Base-by-base conservation (phyloP, 305 asterid species). In the Fraxinus sp. region DNA sequence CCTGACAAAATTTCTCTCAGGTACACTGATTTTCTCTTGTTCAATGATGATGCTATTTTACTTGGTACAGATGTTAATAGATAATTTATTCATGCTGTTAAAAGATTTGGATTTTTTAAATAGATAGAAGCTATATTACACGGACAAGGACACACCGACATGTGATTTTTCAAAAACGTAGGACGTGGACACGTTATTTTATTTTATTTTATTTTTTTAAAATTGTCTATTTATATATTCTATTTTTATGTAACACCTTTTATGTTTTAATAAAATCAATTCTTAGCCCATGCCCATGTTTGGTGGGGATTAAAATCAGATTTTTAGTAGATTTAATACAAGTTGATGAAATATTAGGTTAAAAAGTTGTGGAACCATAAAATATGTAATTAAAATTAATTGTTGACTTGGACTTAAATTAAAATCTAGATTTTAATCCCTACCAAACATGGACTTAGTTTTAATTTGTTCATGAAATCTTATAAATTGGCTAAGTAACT, bases 1-100 rank as follows among this genome's bases (percentile, higher is more conserved):
- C 97, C 95, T 20, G 97, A 85, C 80, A 94, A 94, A 86, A 94
- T 96, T 83, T 87, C 98, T 75, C 88, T 96, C 84, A 94, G 98
- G 98, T 96, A 89, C 62, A 86, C 84, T 46, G 70, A 52, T 55
- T 36, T 39, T 82, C 59, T 7, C 64, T 24, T 30, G 8, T 24
- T 43, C 6, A 4, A 32, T 28, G 14, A 7, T 13, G 36, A 7
- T 8, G 22, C 28, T 55, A 16, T 24, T 76, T 68, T 66, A 49
- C 39, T 9, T 41, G 77, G 39, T 73, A 43, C 77, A 36, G 16
- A 33, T 66, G 74, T 64, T 33, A 16, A 70, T 14, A 14, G 39
- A 70, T 28, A 28, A 70, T 30, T 14, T 37, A 14, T 16, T 30
- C 2, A 30, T 30, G 5, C 2, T 20, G 18, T 10, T 37, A 37